Evolutionary conservation across 129 eudicot species (phyloP), one percentile per base, ranked within the genome.

Genomic region (Helianthus tuberosus): DNA sequence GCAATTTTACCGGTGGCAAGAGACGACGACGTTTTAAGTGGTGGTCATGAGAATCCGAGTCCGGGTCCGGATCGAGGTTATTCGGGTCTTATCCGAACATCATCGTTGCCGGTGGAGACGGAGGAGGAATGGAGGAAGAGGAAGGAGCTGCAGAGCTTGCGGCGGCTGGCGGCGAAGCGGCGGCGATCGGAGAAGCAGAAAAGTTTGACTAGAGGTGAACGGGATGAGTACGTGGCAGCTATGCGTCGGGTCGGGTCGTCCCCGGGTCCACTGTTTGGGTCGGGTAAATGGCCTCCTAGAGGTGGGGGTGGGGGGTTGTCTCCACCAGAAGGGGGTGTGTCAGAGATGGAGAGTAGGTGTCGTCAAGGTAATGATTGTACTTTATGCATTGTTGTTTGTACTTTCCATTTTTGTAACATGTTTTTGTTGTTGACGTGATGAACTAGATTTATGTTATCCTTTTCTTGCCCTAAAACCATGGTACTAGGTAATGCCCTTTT

Each of bases 61-160:
- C 69, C 73, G 52, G 16, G 16, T 75, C 46, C 53, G 43, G 66
- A 69, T 63, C 68, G 54, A 39, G 1, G 11, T 57, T 39, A 69
- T 57, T 23, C 76, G 29, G 67, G 71, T 27, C 77, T 83, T 53
- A 70, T 50, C 49, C 82, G 97, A 72, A 86, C 97, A 3, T 76
- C 91, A 1, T 91, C 97, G 0, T 72, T 91, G 73, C 97, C 97
- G n/a, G 90, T 81, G 75, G 97, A 86, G 92, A 76, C 96, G 25
- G 96, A 89, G 79, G 96, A 88, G 48, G 91, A 87, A 70, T 89
- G 91, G 92, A 79, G 97, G 71, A 86, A 85, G 86, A 81, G 97
- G 79, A 91, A 89, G 68, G 97, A 89, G 82, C 71, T 91, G 83
- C 97, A 88, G 86, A 84, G 86, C 13, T 60, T 89, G 82, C 79